These are phyloP conservation scores for Aspergillus fijiensis DNA, from an alignment of 2,329 filamentous ascomycete species.

Conservation along the genomic window DNA sequence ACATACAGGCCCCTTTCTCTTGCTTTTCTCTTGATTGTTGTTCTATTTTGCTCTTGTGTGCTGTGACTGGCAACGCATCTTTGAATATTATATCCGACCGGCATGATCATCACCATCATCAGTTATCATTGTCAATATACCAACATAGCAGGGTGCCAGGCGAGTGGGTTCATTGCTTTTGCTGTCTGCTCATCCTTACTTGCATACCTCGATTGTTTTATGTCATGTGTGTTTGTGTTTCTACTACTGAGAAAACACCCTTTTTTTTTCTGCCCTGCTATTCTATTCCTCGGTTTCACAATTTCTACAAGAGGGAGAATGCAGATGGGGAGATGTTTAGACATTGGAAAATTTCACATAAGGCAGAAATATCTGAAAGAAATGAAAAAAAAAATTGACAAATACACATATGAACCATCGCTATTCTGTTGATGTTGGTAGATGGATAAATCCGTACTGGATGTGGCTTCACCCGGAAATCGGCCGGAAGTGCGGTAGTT, in stretches of 20 bases:
- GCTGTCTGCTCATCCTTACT: slow-evolving; percentile 7
- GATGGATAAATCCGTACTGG: no score
- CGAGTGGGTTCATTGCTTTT: slow-evolving; percentile 23
- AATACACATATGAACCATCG: neutral
- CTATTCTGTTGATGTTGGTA: no score
- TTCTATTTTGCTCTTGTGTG: slow-evolving; percentile 7
- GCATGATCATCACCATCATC: slow-evolving; percentile 19
- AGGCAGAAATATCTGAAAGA: neutral
- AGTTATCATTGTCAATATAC: slow-evolving; percentile 26
- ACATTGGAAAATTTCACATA: neutral
- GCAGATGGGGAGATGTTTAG: neutral
- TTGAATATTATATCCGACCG: slow-evolving; percentile 21
- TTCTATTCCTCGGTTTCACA: neutral
- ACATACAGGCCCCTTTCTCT: slow-evolving; percentile 2
- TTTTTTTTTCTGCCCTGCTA: neutral
- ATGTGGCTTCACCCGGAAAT: slow-evolving; percentile 15
- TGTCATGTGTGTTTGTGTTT: slow-evolving; percentile 8
- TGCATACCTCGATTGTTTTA: slow-evolving; percentile 3
- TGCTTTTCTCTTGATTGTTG: slow-evolving; percentile 11
- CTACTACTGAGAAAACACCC: slow-evolving; percentile 9
- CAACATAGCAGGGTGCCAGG: slow-evolving; percentile 32
- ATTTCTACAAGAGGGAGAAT: neutral
- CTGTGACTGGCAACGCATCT: slow-evolving; percentile 18
- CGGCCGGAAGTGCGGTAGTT: neutral
- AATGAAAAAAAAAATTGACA: neutral